Evolutionary conservation across 768 basidiomycete species (phyloP).

Genomic region (Psilocybe cyanescens): DNA sequence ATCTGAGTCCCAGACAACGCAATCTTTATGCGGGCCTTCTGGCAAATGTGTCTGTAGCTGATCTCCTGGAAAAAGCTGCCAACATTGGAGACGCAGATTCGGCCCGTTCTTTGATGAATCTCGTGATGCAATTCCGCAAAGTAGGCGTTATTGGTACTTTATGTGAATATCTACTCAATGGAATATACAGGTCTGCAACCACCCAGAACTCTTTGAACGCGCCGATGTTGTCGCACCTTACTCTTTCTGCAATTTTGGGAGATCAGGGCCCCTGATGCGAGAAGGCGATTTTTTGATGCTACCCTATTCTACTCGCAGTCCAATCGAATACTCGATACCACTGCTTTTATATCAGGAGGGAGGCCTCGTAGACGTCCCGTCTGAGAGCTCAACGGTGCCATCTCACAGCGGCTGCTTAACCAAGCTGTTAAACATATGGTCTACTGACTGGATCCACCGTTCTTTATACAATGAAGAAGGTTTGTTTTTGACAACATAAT

Average conservation of each 20-base stretch:
- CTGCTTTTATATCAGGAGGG: slow-evolving; percentile 78
- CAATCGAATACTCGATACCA: slow-evolving; percentile 81
- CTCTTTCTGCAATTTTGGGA: slow-evolving; percentile 84
- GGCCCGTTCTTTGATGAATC: slow-evolving; percentile 95
- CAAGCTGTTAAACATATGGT: slow-evolving; percentile 90
- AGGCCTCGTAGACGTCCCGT: slow-evolving; percentile 69
- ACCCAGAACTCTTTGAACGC: slow-evolving; percentile 96
- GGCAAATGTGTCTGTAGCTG: slow-evolving; percentile 92
- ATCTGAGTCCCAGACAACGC: slow-evolving; percentile 91
- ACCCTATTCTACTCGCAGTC: slow-evolving; percentile 87
- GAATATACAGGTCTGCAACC: slow-evolving; percentile 83
- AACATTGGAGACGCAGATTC: slow-evolving; percentile 91
- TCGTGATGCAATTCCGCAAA: slow-evolving; percentile 99
- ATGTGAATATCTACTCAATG: slow-evolving; percentile 1
- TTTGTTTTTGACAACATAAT: slow-evolving; percentile 32
- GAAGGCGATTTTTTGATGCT: slow-evolving; percentile 86
- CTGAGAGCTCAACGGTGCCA: slow-evolving; percentile 48
- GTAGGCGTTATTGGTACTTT: slow-evolving; percentile 35
- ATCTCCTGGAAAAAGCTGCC: slow-evolving; percentile 91
- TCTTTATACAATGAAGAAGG: slow-evolving; percentile 67
- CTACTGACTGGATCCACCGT: slow-evolving; percentile 74
- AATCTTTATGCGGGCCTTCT: slow-evolving; percentile 87
- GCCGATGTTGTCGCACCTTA: slow-evolving; percentile 95
- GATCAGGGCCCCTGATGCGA: slow-evolving; percentile 79
- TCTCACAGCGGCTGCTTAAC: slow-evolving; percentile 59